Evolutionary conservation across 2,329 filamentous ascomycete species (phyloP).

Genomic region (Fusarium oxysporum): DNA sequence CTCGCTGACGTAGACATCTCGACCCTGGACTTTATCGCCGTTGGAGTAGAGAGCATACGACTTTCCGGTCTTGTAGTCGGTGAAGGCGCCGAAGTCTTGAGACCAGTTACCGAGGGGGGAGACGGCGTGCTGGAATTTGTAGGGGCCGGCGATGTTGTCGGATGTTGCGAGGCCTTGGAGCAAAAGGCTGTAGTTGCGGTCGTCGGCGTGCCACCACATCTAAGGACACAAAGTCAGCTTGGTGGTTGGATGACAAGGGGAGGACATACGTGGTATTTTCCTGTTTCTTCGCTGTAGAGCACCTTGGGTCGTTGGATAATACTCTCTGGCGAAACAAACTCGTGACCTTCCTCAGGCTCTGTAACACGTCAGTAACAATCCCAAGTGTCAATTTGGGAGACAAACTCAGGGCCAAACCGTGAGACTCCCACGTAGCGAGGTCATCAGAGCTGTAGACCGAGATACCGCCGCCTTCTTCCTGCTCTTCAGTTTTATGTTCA

Average conservation of each 20-base stretch:
- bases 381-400: rapidly evolving
- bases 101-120: slow-evolving; percentile 71
- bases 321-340: slow-evolving; percentile 64
- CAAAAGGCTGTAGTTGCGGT: slow-evolving; percentile 65
- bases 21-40: slow-evolving; percentile 64
- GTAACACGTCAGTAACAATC: background rate
- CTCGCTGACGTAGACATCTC: slow-evolving; percentile 67
- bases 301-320: slow-evolving; percentile 74
- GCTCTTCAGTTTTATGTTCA: slow-evolving; percentile 69
- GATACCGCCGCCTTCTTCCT: slow-evolving; percentile 69
- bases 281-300: slow-evolving; percentile 64
- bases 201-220: slow-evolving; percentile 73
- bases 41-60: slow-evolving; percentile 71
- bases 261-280: slow-evolving; percentile 65
- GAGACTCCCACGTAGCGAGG: slow-evolving; percentile 67
- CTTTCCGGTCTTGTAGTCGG: slow-evolving; percentile 67
- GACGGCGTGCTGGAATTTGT: slow-evolving; percentile 64
- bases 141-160: slow-evolving; percentile 64
- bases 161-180: slow-evolving; percentile 68
- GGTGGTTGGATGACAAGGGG: rapidly evolving
- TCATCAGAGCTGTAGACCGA: slow-evolving; percentile 72
- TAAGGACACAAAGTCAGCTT: slow-evolving; percentile 41
- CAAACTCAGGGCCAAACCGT: slow-evolving; percentile 67
- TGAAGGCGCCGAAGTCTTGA: slow-evolving; percentile 71
- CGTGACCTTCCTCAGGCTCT: slow-evolving; percentile 65